Conservation (phyloP, 768 basidiomycete species). For the Leccinum barrowsii region DNA sequence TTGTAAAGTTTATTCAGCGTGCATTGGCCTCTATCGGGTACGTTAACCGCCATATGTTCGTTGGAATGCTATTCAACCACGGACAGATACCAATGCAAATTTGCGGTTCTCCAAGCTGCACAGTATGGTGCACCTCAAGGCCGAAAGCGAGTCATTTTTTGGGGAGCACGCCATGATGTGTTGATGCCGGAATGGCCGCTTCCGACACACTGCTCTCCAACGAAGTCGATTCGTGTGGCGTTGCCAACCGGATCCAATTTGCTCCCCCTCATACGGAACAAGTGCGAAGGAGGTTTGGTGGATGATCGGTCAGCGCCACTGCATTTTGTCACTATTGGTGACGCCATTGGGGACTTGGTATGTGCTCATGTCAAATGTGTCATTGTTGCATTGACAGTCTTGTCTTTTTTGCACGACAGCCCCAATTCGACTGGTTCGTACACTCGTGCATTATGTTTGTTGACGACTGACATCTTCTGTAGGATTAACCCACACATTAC, state of each 20-base stretch:
- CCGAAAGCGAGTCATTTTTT: slow-evolving; percentile 65
- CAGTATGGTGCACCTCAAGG: slow-evolving; percentile 73
- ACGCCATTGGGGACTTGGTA: slow-evolving; percentile 70
- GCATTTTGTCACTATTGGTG: slow-evolving; percentile 52
- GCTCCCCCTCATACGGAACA: slow-evolving; percentile 43
- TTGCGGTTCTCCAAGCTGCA: slow-evolving; percentile 63
- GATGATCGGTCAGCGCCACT: slow-evolving; percentile 56
- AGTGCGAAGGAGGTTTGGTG: slow-evolving; percentile 25
- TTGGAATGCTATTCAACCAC: not conserved
- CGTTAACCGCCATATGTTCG: slow-evolving; percentile 15
- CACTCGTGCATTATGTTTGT: not conserved
- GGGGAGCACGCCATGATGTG: slow-evolving; percentile 56
- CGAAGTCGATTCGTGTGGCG: slow-evolving; percentile 30
- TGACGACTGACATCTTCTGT: not conserved
- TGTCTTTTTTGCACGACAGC: slow-evolving; percentile 33
- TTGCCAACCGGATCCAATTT: slow-evolving; percentile 45
- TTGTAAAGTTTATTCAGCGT: slow-evolving; percentile 64
- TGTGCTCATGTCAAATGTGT: slow-evolving; percentile 24
- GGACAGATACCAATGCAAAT: slow-evolving; percentile 56
- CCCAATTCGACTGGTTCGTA: slow-evolving; percentile 64
- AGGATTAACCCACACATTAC: slow-evolving; percentile 59
- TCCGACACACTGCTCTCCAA: slow-evolving; percentile 53
- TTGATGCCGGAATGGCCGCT: slow-evolving; percentile 60
- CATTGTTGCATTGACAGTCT: slow-evolving; percentile 2
- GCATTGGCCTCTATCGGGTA: slow-evolving; percentile 63